Evolutionary conservation across 208 protist genomes (phyloP).

Genomic region (Acanthamoeba triangularis): DNA sequence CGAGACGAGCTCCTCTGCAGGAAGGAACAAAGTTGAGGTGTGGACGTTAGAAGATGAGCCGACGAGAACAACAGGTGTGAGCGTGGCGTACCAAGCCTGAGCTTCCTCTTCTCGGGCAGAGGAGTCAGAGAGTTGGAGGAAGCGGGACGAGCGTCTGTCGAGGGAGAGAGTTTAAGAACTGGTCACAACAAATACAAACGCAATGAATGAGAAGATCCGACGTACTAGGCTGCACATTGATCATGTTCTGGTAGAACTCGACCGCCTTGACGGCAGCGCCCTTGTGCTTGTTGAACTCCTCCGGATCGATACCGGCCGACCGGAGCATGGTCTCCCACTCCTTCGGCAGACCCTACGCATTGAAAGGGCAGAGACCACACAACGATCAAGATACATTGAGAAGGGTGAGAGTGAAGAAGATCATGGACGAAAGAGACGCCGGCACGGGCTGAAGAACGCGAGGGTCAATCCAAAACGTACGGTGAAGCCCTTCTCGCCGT

Average conservation of each 20-base stretch:
- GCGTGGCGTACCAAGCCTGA: background rate
- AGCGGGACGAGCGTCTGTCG: background rate
- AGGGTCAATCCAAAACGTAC: background rate
- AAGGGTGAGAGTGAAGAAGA: background rate
- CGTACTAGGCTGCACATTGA: constrained; percentile 2
- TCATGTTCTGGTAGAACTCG: constrained; percentile 57
- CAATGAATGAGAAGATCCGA: no score
- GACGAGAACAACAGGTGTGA: background rate
- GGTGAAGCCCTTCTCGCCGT: constrained; percentile 42
- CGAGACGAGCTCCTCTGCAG: constrained; percentile 52
- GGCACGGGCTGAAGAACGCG: background rate
- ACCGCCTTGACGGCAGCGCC: constrained; percentile 37
- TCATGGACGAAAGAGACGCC: background rate
- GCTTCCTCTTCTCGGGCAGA: constrained; percentile 38
- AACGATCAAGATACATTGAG: background rate
- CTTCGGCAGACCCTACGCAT: constrained; percentile 81
- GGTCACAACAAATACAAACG: background rate
- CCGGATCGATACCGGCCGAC: constrained; percentile 73
- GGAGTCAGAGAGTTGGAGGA: background rate
- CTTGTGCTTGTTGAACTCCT: constrained; percentile 60
- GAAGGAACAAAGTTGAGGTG: background rate
- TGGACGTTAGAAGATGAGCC: background rate
- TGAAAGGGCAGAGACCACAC: background rate
- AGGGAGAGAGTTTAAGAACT: background rate
- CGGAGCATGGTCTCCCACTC: constrained; percentile 88